phyloP scores from a whole-genome alignment of 352 stramenopile genomes.

The Phytophthora idaei region DNA sequence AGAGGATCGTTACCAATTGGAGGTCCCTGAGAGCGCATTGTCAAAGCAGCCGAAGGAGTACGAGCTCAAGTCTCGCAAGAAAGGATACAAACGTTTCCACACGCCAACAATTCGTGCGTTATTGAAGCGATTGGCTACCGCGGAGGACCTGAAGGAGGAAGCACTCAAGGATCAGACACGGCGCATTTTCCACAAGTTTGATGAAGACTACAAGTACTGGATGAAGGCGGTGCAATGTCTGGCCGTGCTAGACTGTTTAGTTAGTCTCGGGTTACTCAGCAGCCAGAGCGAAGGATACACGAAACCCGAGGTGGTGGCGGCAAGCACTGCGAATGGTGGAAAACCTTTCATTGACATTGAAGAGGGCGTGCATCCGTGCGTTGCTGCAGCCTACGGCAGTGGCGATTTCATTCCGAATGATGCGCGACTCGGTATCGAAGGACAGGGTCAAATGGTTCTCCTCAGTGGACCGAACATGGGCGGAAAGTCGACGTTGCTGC shows the following conservation, averaged over 20 bases:
- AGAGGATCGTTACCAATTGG: constrained; percentile 93
- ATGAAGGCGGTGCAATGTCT: constrained; percentile 92
- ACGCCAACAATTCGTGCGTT: constrained; percentile 86
- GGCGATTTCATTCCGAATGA: constrained; percentile 98
- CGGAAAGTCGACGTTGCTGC: constrained; percentile 98
- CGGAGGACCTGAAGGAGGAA: constrained; percentile 82
- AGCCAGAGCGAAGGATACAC: constrained; percentile 93
- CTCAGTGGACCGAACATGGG: constrained; percentile 99
- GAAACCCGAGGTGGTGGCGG: constrained; percentile 90
- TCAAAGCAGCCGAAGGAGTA: constrained; percentile 94
- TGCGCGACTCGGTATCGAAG: constrained; percentile 84
- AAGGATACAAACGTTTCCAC: constrained; percentile 93
- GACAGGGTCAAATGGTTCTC: constrained; percentile 83
- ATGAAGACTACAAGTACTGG: constrained; percentile 93
- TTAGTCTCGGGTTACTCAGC: constrained; percentile 94
- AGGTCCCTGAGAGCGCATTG: constrained; percentile 86
- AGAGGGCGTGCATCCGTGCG: constrained; percentile 95
- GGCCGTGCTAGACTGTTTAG: constrained; percentile 94
- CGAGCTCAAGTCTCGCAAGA: constrained; percentile 93
- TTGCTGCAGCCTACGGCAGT: constrained; percentile 80
- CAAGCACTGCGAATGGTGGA: constrained; percentile 46
- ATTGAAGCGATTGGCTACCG: constrained; percentile 71
- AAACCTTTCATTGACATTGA: constrained; percentile 90
- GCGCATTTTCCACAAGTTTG: constrained; percentile 97
- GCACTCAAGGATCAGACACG: constrained; percentile 91